Evolutionary conservation across 2,329 filamentous ascomycete species (phyloP), one percentile per base, ranked within the genome.

Genomic region (Neurospora sp.): DNA sequence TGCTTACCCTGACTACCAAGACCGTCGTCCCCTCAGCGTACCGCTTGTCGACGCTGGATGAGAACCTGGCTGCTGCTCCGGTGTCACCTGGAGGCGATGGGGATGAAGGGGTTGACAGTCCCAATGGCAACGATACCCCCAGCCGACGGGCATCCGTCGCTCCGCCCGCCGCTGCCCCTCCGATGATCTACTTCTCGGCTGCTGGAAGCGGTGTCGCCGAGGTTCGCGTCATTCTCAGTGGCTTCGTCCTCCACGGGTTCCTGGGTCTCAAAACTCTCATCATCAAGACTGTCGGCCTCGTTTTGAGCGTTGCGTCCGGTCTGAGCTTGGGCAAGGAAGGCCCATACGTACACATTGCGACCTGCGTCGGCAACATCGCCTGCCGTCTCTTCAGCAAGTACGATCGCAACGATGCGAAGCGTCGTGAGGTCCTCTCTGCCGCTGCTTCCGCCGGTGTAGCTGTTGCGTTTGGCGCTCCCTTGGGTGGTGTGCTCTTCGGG

Each of bases 151-250:
- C 78, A 23, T 82, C n/a, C 2, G 80, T 73, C 72, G 80, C 68
- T 72, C 79, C 69, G 72, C 76, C 77, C 23, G 52, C 52, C 0
- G 67, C 70, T 1, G 80, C 83, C 0, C 86, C 90, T 2, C 91
- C 93, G 0, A 96, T 96, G 90, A 87, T 95, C 5, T 99, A 97
- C 80, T 99, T 97, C 79, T 94, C 96, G 8, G 96, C 95, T 71
- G 95, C 95, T 58, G 96, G 96, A 67, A 97, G 93, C 80, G 96
- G 96, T 75, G 96, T 99, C 13, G 96, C 96, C 7, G 96, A 99
- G 81, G 95, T 98, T 70, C 94, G 96, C 73, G 96, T 98, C 71
- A 98, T 98, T 71, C 87, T 98, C n/a, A 97, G 93, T 76, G 96
- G 96, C 6, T 99, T 98, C 77, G 95, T 99, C 69, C 84, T 99